Percentiles rank a stretch among this genome's conserved stretches.
Conservation (phyloP, 768 basidiomycete genomes). For the Rhizopogon sp. region DNA sequence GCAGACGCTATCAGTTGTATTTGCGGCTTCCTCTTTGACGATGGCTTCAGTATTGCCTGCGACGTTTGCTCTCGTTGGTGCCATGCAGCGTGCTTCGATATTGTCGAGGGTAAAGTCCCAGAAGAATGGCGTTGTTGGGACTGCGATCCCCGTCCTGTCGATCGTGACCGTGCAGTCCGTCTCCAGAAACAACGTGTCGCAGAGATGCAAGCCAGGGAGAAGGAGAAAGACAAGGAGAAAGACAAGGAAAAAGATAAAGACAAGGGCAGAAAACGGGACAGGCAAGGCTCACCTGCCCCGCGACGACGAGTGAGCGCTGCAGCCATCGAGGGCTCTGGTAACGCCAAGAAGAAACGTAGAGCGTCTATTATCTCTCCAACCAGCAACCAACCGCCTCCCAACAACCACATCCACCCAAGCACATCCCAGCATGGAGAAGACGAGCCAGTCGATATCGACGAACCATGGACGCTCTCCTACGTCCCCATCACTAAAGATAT, state of each 20-base stretch:
- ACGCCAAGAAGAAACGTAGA: slow-evolving; percentile 33
- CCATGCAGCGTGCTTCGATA: slow-evolving; percentile 75
- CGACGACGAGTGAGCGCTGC: slow-evolving; percentile 30
- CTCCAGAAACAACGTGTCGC: slow-evolving; percentile 25
- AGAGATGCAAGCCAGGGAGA: background rate
- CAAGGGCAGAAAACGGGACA: slow-evolving; percentile 21
- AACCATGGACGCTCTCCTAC: slow-evolving; percentile 41
- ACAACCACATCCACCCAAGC: slow-evolving; percentile 9
- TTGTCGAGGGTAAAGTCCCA: slow-evolving; percentile 52
- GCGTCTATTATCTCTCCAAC: slow-evolving; percentile 21
- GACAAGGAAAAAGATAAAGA: slow-evolving; percentile 28
- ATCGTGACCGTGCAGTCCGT: slow-evolving; percentile 43
- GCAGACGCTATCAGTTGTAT: slow-evolving; percentile 64
- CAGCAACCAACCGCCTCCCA: background rate
- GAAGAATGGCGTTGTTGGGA: slow-evolving; percentile 77
- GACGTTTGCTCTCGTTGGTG: slow-evolving; percentile 81
- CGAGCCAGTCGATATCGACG: slow-evolving; percentile 45
- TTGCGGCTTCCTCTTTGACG: slow-evolving; percentile 69
- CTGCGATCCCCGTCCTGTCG: slow-evolving; percentile 43
- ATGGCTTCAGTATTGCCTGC: slow-evolving; percentile 84
- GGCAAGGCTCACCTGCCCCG: slow-evolving; percentile 17
- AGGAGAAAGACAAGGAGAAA: slow-evolving; percentile 20
- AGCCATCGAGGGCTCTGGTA: slow-evolving; percentile 27
- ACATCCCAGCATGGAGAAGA: slow-evolving; percentile 31
- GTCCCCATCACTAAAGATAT: slow-evolving; percentile 44